Percentiles rank a stretch among this genome's conserved stretches.
Evolutionary conservation across 2,329 filamentous ascomycete species (phyloP).

Genomic region (Zasmidium angulare): DNA sequence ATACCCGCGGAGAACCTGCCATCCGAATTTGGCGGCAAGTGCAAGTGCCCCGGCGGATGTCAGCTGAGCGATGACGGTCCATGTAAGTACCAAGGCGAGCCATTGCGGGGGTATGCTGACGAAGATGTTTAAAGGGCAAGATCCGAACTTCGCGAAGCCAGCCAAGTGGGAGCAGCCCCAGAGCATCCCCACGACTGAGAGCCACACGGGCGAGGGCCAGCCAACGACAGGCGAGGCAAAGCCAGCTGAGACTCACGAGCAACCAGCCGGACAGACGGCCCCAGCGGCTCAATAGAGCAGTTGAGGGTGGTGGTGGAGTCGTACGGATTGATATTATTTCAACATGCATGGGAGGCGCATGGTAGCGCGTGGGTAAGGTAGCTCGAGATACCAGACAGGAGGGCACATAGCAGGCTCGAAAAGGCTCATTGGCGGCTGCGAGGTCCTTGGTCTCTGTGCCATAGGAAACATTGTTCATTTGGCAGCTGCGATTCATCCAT

Average conservation of each 20-base stretch:
- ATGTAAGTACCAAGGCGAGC: conserved; percentile 52
- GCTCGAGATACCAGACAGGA: conserved; percentile 8
- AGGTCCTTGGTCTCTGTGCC: background rate
- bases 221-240: conserved; percentile 21
- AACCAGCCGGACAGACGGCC: conserved; percentile 26
- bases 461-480: background rate
- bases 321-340: background rate
- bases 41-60: conserved; percentile 80
- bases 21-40: conserved; percentile 78
- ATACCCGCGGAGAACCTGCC: conserved; percentile 89
- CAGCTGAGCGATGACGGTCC: conserved; percentile 84
- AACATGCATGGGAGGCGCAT: conserved; percentile 10
- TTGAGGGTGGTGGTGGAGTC: background rate
- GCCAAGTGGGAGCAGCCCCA: conserved; percentile 49
- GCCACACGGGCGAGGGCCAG: conserved; percentile 31
- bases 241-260: conserved; percentile 20
- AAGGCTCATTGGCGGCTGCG: background rate
- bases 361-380: conserved; percentile 11
- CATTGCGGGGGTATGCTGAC: conserved; percentile 14
- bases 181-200: conserved; percentile 35
- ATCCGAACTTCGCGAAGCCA: conserved; percentile 65
- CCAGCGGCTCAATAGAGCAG: conserved; percentile 20
- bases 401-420: conserved; percentile 9
- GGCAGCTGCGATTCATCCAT: background rate
- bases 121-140: conserved; percentile 51